A percentile compares a stretch with the other conserved stretches of the same genome.
Evolutionary conservation across 768 basidiomycete genomes (phyloP).

Genomic region (Xerocomellus chrysenteron): DNA sequence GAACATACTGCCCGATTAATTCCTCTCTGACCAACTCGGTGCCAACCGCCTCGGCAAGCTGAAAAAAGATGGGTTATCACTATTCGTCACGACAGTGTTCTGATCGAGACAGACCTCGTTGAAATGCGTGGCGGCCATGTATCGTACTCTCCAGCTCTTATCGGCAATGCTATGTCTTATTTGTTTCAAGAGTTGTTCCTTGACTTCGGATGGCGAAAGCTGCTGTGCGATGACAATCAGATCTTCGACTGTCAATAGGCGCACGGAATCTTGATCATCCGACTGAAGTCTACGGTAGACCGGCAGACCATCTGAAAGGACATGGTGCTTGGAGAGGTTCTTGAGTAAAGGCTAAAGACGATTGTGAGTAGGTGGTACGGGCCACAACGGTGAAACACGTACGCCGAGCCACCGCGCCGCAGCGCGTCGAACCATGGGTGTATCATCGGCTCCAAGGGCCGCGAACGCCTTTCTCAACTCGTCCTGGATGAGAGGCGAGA

Average conservation of each 20-base stretch:
- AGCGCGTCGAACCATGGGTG: conserved; percentile 96
- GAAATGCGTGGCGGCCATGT: conserved; percentile 98
- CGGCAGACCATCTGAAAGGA: conserved; percentile 84
- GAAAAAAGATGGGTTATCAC: background rate
- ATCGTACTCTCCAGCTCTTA: conserved; percentile 98
- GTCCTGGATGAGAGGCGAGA: conserved; percentile 70
- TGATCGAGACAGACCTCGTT: conserved; percentile 64
- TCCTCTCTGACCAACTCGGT: conserved; percentile 90
- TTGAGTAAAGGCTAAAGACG: conserved; percentile 67
- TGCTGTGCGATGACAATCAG: conserved; percentile 89
- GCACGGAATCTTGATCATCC: conserved; percentile 98
- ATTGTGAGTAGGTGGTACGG: conserved; percentile 10
- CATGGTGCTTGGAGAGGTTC: conserved; percentile 74
- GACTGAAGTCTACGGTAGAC: conserved; percentile 91
- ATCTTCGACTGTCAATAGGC: conserved; percentile 92
- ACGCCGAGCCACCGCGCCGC: conserved; percentile 97
- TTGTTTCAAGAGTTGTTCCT: conserved; percentile 84
- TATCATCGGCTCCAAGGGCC: conserved; percentile 86
- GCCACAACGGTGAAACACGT: conserved; percentile 35
- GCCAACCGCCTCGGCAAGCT: conserved; percentile 93
- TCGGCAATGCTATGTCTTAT: conserved; percentile 87
- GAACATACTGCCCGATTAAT: conserved; percentile 88
- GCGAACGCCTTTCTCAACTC: conserved; percentile 86
- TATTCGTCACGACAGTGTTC: background rate
- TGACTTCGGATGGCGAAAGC: conserved; percentile 84